phyloP scores from a whole-genome alignment of 164 flowering plant species.

The Annona cherimola region DNA sequence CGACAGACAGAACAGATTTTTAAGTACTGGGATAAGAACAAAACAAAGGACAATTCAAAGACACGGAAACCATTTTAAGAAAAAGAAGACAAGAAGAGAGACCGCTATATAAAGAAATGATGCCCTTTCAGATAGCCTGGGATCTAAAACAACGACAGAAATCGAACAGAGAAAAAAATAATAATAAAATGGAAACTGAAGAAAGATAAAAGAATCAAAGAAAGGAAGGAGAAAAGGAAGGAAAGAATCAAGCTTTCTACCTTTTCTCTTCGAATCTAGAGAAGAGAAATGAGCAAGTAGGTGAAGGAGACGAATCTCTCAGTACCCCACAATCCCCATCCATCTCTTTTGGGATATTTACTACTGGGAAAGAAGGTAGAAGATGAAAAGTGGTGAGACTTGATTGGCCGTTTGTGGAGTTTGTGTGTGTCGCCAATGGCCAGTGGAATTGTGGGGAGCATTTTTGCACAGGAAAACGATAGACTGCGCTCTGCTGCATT shows the following conservation, averaged over 20 bases:
- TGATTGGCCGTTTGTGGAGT: conserved; percentile 23
- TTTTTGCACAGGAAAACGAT: too few relatives aligned
- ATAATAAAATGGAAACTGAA: background rate
- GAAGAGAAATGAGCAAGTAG: background rate
- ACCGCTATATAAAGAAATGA: conserved; percentile 7
- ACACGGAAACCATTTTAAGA: conserved; percentile 9
- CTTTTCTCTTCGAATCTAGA: conserved; percentile 19
- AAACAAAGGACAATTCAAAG: conserved; percentile 2
- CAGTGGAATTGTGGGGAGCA: too few relatives aligned
- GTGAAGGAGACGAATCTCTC: conserved; percentile 20
- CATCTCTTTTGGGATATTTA: conserved; percentile 1
- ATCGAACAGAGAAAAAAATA: conserved; percentile 16
- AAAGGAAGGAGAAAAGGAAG: conserved; percentile 19
- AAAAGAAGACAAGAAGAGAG: background rate
- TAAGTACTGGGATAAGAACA: conserved; percentile 13
- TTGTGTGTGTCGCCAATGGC: background rate
- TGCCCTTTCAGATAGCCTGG: background rate
- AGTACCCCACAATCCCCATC: background rate
- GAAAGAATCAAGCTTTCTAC: conserved; percentile 16
- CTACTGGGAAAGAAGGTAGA: conserved; percentile 3
- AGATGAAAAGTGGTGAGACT: conserved; percentile 10
- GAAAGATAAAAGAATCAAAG: conserved; percentile 19
- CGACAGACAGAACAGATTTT: background rate
- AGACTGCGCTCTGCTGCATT: too few relatives aligned
- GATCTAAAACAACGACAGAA: conserved; percentile 8